phyloP scores from a whole-genome alignment of 257 asterid species.

The Handroanthus guayacan region DNA sequence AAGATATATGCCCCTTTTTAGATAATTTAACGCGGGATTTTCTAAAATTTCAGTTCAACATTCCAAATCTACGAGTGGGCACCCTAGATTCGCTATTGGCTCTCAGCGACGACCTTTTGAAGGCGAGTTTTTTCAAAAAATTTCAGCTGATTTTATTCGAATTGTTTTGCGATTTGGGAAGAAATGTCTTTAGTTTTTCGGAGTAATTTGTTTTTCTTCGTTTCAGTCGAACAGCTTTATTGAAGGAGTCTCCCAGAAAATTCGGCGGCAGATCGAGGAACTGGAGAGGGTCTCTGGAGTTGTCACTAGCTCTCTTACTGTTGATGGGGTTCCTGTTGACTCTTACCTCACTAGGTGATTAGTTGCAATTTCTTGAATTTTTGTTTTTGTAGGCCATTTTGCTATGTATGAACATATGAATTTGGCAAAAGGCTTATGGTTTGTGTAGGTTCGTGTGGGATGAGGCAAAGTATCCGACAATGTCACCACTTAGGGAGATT shows the following conservation, averaged over 20 bases:
- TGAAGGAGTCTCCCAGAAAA: conserved; percentile 90
- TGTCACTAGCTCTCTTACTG: conserved; percentile 83
- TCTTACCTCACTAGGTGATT: conserved; percentile 85
- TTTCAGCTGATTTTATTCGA: not conserved
- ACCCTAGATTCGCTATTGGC: conserved; percentile 87
- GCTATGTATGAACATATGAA: not conserved
- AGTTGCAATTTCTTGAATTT: conserved; percentile 8
- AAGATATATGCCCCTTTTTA: not conserved
- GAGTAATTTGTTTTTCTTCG: not conserved
- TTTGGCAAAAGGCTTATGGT: conserved; percentile 20
- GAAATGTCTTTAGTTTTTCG: not conserved
- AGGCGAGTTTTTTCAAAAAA: conserved; percentile 48
- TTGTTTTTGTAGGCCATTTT: not conserved
- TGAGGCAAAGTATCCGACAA: conserved; percentile 85
- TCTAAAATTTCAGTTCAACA: conserved; percentile 64
- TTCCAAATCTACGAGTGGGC: conserved; percentile 95
- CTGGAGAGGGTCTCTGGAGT: conserved; percentile 87
- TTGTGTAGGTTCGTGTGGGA: conserved; percentile 84
- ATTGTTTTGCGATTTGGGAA: not conserved
- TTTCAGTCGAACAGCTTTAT: conserved; percentile 86
- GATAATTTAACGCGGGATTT: not conserved
- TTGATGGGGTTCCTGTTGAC: conserved; percentile 97
- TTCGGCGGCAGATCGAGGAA: conserved; percentile 91
- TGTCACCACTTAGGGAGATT: conserved; percentile 84
- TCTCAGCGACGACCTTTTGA: conserved; percentile 85